These are phyloP conservation scores for Apiotrichum akiyoshidainum DNA, from an alignment of 1,284 basidiomycete species.

Conservation along the genomic window DNA sequence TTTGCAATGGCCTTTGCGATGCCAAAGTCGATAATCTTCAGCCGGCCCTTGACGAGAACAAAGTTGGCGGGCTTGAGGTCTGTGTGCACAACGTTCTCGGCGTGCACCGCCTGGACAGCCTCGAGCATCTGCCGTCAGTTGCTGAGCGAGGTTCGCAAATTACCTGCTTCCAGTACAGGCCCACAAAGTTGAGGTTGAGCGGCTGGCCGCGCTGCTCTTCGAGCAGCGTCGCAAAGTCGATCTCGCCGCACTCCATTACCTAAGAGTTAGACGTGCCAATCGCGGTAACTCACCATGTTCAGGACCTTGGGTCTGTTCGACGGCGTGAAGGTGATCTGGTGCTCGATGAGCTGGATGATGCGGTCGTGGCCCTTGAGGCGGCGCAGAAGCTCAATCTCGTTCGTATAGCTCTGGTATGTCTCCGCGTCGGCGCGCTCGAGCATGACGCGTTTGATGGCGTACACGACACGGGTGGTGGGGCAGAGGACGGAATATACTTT, in stretches of 20 bases:
- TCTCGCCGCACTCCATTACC: constrained; percentile 91
- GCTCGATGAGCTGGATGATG: constrained; percentile 83
- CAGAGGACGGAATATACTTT: constrained; percentile 85
- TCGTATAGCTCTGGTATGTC: constrained; percentile 85
- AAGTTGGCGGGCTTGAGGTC: constrained; percentile 96
- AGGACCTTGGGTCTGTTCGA: constrained; percentile 63
- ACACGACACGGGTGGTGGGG: constrained; percentile 65
- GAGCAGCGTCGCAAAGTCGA: constrained; percentile 75
- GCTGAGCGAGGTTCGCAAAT: constrained; percentile 28
- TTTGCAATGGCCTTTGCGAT: constrained; percentile 96
- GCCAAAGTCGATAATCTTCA: constrained; percentile 95
- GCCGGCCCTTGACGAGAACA: constrained; percentile 83
- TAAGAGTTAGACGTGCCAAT: constrained; percentile 23
- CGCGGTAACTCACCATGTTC: constrained; percentile 59
- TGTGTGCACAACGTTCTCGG: constrained; percentile 94
- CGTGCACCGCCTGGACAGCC: constrained; percentile 90
- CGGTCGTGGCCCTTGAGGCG: constrained; percentile 80
- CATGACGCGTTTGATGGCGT: constrained; percentile 81
- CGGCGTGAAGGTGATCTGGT: constrained; percentile 63
- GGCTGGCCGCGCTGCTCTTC: constrained; percentile 75
- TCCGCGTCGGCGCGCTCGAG: constrained; percentile 80
- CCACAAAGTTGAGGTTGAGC: constrained; percentile 84
- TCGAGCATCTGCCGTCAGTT: constrained; percentile 72
- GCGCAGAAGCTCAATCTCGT: constrained; percentile 84
- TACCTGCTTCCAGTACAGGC: constrained; percentile 93